Percentiles rank a stretch among this genome's conserved stretches.
phyloP scores from a whole-genome alignment of 768 basidiomycete genomes.

The Pleurotus cornucopiae region DNA sequence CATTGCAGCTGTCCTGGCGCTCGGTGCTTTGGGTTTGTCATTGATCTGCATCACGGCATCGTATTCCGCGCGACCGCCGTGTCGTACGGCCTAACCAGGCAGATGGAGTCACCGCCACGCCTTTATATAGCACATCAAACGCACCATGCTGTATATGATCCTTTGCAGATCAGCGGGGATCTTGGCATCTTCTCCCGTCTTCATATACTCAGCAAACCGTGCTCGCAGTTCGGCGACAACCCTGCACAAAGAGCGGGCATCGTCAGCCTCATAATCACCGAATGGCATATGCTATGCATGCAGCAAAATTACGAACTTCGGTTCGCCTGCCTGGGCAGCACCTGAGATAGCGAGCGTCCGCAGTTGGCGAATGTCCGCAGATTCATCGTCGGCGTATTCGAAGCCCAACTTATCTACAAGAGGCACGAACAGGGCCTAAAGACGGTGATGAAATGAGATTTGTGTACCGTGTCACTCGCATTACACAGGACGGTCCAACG shows the following conservation, averaged over 20 bases:
- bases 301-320: slow-evolving; percentile 17
- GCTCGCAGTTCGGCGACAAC: slow-evolving; percentile 68
- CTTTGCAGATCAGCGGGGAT: slow-evolving; percentile 80
- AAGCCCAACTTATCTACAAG: slow-evolving; percentile 77
- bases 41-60: slow-evolving; percentile 66
- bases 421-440: slow-evolving; percentile 64
- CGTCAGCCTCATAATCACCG: not conserved
- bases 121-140: slow-evolving; percentile 15
- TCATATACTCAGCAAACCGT: slow-evolving; percentile 68
- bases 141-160: slow-evolving; percentile 48
- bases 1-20: slow-evolving; percentile 69
- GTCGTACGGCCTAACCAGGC: slow-evolving; percentile 53
- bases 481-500: slow-evolving; percentile 13
- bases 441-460: too few species aligned
- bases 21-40: slow-evolving; percentile 70
- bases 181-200: slow-evolving; percentile 67
- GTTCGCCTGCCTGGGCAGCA: slow-evolving; percentile 29
- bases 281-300: too few species aligned
- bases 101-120: not conserved
- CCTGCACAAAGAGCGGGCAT: slow-evolving; percentile 29
- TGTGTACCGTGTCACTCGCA: not conserved
- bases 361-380: slow-evolving; percentile 63
- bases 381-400: slow-evolving; percentile 63
- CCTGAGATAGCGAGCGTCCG: slow-evolving; percentile 69
- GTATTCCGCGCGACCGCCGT: slow-evolving; percentile 74